phyloP scores from a whole-genome alignment of 2,329 filamentous ascomycete genomes.

The Sporothrix schenckii region DNA sequence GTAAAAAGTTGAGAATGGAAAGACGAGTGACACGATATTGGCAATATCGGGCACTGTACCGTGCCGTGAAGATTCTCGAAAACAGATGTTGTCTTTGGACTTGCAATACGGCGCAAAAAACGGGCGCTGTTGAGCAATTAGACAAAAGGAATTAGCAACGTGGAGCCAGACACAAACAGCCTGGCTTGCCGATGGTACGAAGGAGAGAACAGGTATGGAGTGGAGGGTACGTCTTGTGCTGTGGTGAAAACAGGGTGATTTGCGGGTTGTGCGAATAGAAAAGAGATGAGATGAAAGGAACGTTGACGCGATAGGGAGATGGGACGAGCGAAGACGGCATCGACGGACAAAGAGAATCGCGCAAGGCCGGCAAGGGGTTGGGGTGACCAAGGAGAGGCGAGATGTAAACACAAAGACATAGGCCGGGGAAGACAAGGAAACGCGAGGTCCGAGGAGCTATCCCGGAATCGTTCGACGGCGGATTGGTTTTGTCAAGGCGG shows the following conservation, averaged over 20 bases:
- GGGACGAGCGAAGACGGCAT: neutral
- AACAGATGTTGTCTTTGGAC: neutral
- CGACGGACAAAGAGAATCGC: neutral
- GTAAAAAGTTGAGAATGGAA: neutral
- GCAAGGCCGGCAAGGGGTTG: conserved; percentile 18
- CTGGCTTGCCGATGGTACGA: neutral
- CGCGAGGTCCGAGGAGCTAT: neutral
- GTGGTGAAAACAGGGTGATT: neutral
- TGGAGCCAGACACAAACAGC: neutral
- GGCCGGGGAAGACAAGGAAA: neutral
- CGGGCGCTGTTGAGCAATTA: neutral
- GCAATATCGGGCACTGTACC: neutral
- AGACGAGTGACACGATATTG: neutral
- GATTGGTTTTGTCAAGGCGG: conserved; percentile 22
- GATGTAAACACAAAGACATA: conserved; percentile 5
- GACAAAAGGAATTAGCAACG: neutral
- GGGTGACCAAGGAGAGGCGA: neutral
- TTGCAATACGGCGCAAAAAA: neutral
- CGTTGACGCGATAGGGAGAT: conserved; percentile 6
- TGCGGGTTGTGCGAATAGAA: neutral
- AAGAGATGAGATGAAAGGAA: conserved; percentile 15
- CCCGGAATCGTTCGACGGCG: conserved; percentile 1
- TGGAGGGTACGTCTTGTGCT: too few relatives aligned
- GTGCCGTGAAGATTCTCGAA: neutral
- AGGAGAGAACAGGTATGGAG: neutral